Percentiles rank a stretch among this genome's conserved stretches.
phyloP scores from a whole-genome alignment of 208 protist species.

The Trichomonas vaginalis region DNA sequence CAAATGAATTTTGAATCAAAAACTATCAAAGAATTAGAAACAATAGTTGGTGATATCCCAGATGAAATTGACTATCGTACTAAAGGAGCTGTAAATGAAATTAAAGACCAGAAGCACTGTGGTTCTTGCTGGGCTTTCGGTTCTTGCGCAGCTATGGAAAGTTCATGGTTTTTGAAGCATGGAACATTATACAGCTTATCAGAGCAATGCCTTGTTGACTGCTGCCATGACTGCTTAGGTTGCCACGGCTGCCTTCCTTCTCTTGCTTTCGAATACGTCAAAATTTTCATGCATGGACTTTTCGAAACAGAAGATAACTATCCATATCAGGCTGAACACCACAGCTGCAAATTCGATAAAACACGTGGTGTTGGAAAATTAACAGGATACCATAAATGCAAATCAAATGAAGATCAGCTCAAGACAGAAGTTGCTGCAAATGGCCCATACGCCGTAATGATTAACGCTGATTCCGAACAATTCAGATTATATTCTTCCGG shows the following conservation, averaged over 20 bases:
- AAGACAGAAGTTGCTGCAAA: neutral
- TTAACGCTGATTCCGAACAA: neutral
- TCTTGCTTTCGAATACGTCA: neutral
- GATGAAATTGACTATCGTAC: neutral
- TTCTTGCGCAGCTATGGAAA: neutral
- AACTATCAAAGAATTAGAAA: neutral
- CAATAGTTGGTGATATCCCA: neutral
- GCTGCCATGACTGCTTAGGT: neutral
- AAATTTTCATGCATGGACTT: neutral
- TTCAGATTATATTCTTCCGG: constrained; percentile 29
- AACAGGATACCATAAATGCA: neutral
- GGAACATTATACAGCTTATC: neutral
- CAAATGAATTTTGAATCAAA: neutral
- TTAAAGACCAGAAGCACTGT: neutral
- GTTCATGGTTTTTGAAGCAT: neutral
- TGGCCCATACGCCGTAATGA: neutral
- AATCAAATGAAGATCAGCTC: neutral
- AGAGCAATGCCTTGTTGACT: neutral
- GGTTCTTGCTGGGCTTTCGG: neutral
- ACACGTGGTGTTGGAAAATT: neutral
- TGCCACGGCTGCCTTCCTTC: neutral
- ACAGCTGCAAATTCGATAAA: neutral
- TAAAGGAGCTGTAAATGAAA: neutral
- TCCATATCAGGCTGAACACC: neutral
- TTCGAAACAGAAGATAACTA: neutral